A percentile compares a stretch with the other conserved stretches of the same genome.
Evolutionary conservation across 345 rosid species (phyloP).

Genomic region (Hibiscus mutabilis): DNA sequence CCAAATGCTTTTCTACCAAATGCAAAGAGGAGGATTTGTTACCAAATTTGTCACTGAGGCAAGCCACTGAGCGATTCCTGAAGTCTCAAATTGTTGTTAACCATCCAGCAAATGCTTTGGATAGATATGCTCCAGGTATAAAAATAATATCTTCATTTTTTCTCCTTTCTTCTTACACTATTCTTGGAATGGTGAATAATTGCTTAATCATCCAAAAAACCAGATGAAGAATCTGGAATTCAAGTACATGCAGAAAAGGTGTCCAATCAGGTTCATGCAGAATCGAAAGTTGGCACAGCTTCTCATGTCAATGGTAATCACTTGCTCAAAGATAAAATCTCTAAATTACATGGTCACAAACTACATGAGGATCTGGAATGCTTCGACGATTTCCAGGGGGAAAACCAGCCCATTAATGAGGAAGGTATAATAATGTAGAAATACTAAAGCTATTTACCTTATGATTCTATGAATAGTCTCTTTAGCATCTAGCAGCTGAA

Average conservation of each 20-base stretch:
- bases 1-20: slow-evolving; percentile 36
- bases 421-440: slow-evolving; percentile 27
- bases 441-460: background rate
- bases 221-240: slow-evolving; percentile 55
- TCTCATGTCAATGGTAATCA: slow-evolving; percentile 12
- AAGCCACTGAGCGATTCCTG: slow-evolving; percentile 35
- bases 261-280: slow-evolving; percentile 29
- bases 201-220: slow-evolving; percentile 8
- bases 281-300: slow-evolving; percentile 10
- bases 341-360: slow-evolving; percentile 11
- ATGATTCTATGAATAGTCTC: background rate
- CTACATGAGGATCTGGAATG: slow-evolving; percentile 12
- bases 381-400: slow-evolving; percentile 34
- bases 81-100: slow-evolving; percentile 24
- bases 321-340: slow-evolving; percentile 5
- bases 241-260: slow-evolving; percentile 37
- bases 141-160: background rate
- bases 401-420: slow-evolving; percentile 27
- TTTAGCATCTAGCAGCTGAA: background rate
- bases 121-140: slow-evolving; percentile 36
- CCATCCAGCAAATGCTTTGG: slow-evolving; percentile 23
- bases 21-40: slow-evolving; percentile 36
- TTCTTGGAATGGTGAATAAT: background rate
- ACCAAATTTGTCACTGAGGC: slow-evolving; percentile 47
- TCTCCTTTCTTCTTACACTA: background rate